Evolutionary conservation across 371 early-diverging fungal species (phyloP).

Genomic region (Sporodiniella umbellata): DNA sequence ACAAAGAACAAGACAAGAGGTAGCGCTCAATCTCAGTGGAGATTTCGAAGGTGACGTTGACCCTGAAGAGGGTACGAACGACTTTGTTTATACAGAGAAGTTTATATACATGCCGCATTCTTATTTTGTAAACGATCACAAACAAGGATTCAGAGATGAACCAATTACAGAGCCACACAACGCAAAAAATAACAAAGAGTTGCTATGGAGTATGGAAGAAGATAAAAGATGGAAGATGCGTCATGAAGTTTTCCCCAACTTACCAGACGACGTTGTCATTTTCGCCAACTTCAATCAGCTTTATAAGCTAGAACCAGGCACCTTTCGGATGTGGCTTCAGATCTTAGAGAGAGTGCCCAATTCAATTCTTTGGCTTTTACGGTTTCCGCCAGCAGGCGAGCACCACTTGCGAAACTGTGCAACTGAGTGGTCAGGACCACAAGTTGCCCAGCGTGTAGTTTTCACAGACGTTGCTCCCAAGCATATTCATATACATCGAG

Average conservation of each 20-base stretch:
- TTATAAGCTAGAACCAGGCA: conserved; percentile 85
- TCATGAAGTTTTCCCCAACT: conserved; percentile 78
- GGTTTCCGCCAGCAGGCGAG: conserved; percentile 90
- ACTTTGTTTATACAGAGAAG: conserved; percentile 84
- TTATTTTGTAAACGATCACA: conserved; percentile 92
- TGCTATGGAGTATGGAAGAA: conserved; percentile 75
- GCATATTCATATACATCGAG: conserved; percentile 90
- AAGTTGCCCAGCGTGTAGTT: conserved; percentile 79
- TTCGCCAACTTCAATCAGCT: conserved; percentile 95
- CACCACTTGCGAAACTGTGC: conserved; percentile 72
- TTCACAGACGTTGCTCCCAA: conserved; percentile 93
- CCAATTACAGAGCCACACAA: conserved; percentile 17
- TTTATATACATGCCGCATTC: conserved; percentile 92
- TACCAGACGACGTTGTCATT: conserved; percentile 80
- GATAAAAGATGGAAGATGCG: conserved; percentile 84
- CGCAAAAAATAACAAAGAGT: conserved; percentile 17
- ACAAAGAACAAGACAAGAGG: conserved; percentile 13
- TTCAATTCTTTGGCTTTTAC: conserved; percentile 83
- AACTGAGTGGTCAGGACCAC: conserved; percentile 70
- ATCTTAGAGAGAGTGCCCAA: conserved; percentile 82
- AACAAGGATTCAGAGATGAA: conserved; percentile 89
- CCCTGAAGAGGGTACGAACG: conserved; percentile 61
- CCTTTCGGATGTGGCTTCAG: conserved; percentile 81
- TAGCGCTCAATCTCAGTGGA: conserved; percentile 7
- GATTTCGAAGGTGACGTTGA: conserved; percentile 75